Percentiles rank a stretch among this genome's conserved stretches.
Conservation (phyloP, 805 yeast genomes). For the Pichia manshurica region DNA sequence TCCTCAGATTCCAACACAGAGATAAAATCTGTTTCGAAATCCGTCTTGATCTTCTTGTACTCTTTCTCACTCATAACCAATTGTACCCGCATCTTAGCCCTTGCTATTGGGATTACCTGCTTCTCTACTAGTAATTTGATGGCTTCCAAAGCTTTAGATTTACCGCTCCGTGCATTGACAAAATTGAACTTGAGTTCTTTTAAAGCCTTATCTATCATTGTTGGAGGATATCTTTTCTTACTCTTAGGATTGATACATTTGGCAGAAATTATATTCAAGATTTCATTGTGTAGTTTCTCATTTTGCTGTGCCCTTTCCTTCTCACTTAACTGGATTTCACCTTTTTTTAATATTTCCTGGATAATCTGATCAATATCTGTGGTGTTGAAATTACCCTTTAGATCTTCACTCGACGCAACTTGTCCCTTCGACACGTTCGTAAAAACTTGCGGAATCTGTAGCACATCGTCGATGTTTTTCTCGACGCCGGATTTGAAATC, state of each 20-base stretch:
- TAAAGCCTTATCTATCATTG: slow-evolving; percentile 86
- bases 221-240: slow-evolving; percentile 87
- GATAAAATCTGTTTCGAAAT: slow-evolving; percentile 14
- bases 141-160: slow-evolving; percentile 87
- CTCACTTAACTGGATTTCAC: slow-evolving; percentile 92
- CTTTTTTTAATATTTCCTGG: slow-evolving; percentile 76
- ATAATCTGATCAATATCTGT: slow-evolving; percentile 72
- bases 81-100: slow-evolving; percentile 89
- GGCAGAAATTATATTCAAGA: slow-evolving; percentile 75
- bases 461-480: slow-evolving; percentile 89
- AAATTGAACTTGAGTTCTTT: slow-evolving; percentile 74
- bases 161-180: slow-evolving; percentile 53
- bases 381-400: slow-evolving; percentile 66
- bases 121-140: slow-evolving; percentile 67
- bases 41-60: slow-evolving; percentile 34
- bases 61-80: slow-evolving; percentile 53
- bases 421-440: slow-evolving; percentile 90
- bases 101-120: slow-evolving; percentile 86
- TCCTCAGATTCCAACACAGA: slow-evolving; percentile 13
- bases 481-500: slow-evolving; percentile 88
- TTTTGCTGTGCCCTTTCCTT: slow-evolving; percentile 83
- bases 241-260: slow-evolving; percentile 89
- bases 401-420: slow-evolving; percentile 83
- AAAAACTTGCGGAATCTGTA: slow-evolving; percentile 94
- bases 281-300: slow-evolving; percentile 50